Evolutionary conservation across 345 rosid species (phyloP), one percentile per base, ranked within the genome.

Genomic region (Moricandia moricandioides): DNA sequence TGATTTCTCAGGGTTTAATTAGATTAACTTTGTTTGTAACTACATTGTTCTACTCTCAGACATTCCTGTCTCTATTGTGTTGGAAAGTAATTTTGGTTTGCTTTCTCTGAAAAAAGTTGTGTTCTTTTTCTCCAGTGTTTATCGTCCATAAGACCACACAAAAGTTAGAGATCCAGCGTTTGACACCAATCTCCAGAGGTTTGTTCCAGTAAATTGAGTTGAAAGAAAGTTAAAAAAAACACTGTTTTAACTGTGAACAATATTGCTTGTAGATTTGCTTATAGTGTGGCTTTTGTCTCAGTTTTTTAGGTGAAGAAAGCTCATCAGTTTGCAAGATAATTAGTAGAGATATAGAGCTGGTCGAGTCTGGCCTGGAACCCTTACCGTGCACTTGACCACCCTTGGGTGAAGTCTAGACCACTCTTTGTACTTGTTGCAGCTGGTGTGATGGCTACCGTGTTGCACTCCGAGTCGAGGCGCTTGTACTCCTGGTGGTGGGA

Each of bases 401-500:
- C 74, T 54, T 80, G 82, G 71, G 82, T 82, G 69, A 88, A 87
- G 87, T 82, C 91, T 59, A 90, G 84, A 86, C 88, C 88, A 45
- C 67, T 84, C 65, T 82, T 81, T 62, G 56, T 79, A 30, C 9
- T 67, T 82, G 34, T 76, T 84, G 72, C 77, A 43, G 90, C 87
- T 34, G 93, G 87, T 77, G 69, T 85, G 27, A 92, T 96, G 98
- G 96, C 88, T 47, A 79, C 89, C 26, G 69, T 81, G 45, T 64
- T 82, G 43, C 86, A 82, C 43, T 80, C 89, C 0, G 93, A 90
- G 74, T 85, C 94, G 1, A 85, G 86, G 80, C 86, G 92, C 29
- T 69, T 73, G 80, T 96, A 92, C 63, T 92, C 99, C 5, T 96
- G 99, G 98, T 95, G 97, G 99, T 95, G 99, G 99, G 91, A 91